A percentile compares a stretch with the other conserved stretches of the same genome.
phyloP scores from a whole-genome alignment of 192 early-diverging fungal genomes.

The Spizellomyces punctatus region DNA sequence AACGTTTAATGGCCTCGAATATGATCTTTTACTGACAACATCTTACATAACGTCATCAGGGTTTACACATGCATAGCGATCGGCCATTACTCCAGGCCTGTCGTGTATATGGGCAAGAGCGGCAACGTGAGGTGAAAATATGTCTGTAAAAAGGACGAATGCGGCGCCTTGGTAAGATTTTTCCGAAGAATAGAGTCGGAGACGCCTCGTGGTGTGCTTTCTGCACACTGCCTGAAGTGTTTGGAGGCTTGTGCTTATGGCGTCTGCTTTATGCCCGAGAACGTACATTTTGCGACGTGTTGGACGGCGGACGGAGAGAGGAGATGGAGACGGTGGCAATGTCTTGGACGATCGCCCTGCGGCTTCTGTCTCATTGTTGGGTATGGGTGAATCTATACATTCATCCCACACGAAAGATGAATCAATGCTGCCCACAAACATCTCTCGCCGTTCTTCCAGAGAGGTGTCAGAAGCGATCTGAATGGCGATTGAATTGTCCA shows the following conservation, averaged over 20 bases:
- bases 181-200: constrained; percentile 41
- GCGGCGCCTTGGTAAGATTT: constrained; percentile 57
- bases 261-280: constrained; percentile 8
- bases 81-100: constrained; percentile 64
- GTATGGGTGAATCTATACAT: too few species aligned
- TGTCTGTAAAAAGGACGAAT: constrained; percentile 79
- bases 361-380: too few species aligned
- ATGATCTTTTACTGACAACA: too few species aligned
- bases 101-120: constrained; percentile 66
- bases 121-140: constrained; percentile 80
- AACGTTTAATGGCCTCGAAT: too few species aligned
- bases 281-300: neutral
- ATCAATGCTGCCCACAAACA: too few species aligned
- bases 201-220: constrained; percentile 27
- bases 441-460: too few species aligned
- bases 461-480: too few species aligned
- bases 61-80: constrained; percentile 63
- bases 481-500: too few species aligned
- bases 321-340: too few species aligned
- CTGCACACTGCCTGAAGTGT: neutral
- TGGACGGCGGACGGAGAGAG: too few species aligned
- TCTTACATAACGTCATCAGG: constrained; percentile 67
- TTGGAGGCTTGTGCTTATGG: neutral
- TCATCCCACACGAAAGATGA: too few species aligned
- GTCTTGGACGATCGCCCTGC: too few species aligned